Percentiles rank a stretch among this genome's conserved stretches.
Conservation (phyloP, 192 early-diverging fungal genomes). For the Chytriomyces sp. region DNA sequence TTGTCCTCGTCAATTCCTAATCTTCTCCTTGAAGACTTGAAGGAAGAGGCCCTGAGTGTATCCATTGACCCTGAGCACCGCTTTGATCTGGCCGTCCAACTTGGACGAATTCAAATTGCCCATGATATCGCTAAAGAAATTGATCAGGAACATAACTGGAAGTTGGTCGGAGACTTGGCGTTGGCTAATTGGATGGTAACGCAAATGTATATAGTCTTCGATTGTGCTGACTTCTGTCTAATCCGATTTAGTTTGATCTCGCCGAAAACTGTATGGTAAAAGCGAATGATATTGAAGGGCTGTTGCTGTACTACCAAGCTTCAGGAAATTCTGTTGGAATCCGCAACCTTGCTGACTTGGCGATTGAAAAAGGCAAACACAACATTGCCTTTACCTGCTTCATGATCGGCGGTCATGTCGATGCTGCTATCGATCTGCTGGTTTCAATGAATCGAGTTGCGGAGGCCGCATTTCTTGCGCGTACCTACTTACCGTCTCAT, state of each 20-base stretch:
- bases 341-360: slow-evolving; percentile 70
- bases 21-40: slow-evolving; percentile 60
- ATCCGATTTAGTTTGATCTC: slow-evolving; percentile 64
- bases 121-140: slow-evolving; percentile 82
- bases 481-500: slow-evolving; percentile 79
- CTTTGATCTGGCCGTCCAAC: slow-evolving; percentile 92
- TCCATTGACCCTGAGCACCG: slow-evolving; percentile 93
- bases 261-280: slow-evolving; percentile 88
- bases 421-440: slow-evolving; percentile 87
- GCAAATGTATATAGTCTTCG: not conserved
- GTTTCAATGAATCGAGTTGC: slow-evolving; percentile 85
- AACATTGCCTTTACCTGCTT: slow-evolving; percentile 92
- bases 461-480: slow-evolving; percentile 93
- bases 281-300: slow-evolving; percentile 88
- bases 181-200: slow-evolving; percentile 81
- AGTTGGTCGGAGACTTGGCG: slow-evolving; percentile 87
- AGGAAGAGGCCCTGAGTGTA: slow-evolving; percentile 92
- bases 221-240: not conserved
- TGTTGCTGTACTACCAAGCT: slow-evolving; percentile 90
- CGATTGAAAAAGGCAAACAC: slow-evolving; percentile 77
- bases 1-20: not conserved
- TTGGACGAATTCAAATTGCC: slow-evolving; percentile 83
- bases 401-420: slow-evolving; percentile 73
- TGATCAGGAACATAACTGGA: slow-evolving; percentile 93
- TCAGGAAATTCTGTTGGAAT: slow-evolving; percentile 83